A percentile compares a stretch with the other conserved stretches of the same genome.
Conservation (phyloP, 495 filamentous ascomycete genomes). For the Stereocaulon alpinum region DNA sequence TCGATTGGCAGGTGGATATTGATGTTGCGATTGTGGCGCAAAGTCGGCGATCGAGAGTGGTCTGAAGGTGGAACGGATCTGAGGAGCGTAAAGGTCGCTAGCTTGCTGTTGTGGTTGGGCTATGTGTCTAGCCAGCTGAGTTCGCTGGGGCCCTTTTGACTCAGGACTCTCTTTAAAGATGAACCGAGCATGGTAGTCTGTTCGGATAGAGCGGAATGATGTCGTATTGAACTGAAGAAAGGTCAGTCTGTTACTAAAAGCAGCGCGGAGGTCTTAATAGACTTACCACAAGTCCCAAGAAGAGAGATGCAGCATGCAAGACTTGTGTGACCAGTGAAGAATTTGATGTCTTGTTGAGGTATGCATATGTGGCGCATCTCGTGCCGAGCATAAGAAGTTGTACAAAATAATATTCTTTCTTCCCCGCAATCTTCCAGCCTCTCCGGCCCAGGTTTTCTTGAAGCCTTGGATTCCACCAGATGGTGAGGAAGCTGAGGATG, state of each 20-base stretch:
- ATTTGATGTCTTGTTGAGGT: conserved; percentile 33
- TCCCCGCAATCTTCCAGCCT: conserved; percentile 53
- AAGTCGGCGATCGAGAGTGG: conserved; percentile 36
- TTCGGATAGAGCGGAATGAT: conserved; percentile 41
- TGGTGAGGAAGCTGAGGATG: conserved; percentile 41
- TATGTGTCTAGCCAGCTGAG: conserved; percentile 23
- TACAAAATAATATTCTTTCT: conserved; percentile 56
- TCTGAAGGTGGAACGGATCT: conserved; percentile 13
- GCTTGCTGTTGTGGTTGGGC: conserved; percentile 3
- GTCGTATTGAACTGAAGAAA: conserved; percentile 29
- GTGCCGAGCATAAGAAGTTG: conserved; percentile 52
- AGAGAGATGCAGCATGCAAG: conserved; percentile 33
- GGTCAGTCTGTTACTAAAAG: not conserved
- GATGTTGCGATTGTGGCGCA: conserved; percentile 24
- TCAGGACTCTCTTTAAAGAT: conserved; percentile 38
- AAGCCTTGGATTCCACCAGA: conserved; percentile 73
- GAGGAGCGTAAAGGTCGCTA: not conserved
- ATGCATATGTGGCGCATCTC: conserved; percentile 43
- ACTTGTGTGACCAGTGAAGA: conserved; percentile 40
- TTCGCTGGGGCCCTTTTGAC: conserved; percentile 25
- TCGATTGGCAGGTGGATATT: conserved; percentile 25
- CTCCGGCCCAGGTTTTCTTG: conserved; percentile 50
- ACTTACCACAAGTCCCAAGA: conserved; percentile 47
- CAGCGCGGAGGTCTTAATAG: no score
- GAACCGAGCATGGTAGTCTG: conserved; percentile 49